Percentiles rank a stretch among this genome's conserved stretches.
phyloP scores from a whole-genome alignment of 345 rosid species.

The Syzygium grande region DNA sequence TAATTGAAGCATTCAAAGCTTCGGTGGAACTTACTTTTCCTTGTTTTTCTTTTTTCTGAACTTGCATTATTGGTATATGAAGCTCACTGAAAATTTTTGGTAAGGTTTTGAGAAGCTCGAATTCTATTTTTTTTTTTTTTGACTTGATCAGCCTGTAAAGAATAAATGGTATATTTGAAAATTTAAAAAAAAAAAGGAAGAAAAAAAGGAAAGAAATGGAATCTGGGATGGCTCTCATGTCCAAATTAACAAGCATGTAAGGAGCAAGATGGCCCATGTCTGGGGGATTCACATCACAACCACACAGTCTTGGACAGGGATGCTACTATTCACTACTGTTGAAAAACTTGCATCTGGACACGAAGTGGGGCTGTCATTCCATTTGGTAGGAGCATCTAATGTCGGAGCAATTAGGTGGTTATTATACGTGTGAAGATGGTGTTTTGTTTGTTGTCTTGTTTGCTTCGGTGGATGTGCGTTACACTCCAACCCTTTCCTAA shows the following conservation, averaged over 20 bases:
- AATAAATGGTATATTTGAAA: background rate
- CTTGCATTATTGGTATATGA: background rate
- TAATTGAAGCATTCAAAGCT: background rate
- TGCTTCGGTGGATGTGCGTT: background rate
- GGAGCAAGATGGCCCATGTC: slow-evolving; percentile 3
- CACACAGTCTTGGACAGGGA: background rate
- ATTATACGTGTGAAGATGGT: background rate
- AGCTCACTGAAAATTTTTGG: background rate
- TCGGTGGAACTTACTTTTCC: background rate
- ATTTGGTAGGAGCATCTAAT: background rate
- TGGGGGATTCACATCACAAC: background rate
- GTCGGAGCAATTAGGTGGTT: background rate
- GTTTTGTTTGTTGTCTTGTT: background rate
- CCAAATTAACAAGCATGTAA: background rate
- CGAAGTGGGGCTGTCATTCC: background rate
- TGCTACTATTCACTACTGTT: background rate
- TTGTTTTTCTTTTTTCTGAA: background rate
- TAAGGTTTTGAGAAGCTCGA: background rate
- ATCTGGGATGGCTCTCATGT: background rate
- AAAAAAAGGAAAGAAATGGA: background rate
- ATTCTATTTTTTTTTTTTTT: background rate
- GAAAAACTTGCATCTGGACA: slow-evolving; percentile 2
- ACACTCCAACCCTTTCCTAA: background rate
- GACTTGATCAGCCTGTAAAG: background rate
- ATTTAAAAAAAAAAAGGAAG: background rate